phyloP scores from a whole-genome alignment of 1,139 yeast species.

The Blastobotrys niveus region DNA sequence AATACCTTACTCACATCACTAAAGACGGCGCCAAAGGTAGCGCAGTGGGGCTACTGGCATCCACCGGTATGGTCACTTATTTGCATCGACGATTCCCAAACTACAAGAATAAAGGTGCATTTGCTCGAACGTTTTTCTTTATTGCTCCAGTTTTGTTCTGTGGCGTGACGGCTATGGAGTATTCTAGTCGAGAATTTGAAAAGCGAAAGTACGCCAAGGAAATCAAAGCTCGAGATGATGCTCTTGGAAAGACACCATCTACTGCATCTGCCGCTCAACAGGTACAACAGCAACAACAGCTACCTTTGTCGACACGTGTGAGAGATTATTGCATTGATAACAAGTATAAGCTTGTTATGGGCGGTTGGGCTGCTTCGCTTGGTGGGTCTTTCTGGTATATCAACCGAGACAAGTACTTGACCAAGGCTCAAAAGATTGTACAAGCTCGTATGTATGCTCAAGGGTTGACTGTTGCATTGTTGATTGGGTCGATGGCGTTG shows the following conservation, averaged over 20 bases:
- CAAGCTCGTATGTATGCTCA: constrained; percentile 96
- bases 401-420: constrained; percentile 70
- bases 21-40: constrained; percentile 62
- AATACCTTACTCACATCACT: constrained; percentile 52
- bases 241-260: too few relatives aligned
- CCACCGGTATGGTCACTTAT: constrained; percentile 38
- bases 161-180: constrained; percentile 34
- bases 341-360: constrained; percentile 71
- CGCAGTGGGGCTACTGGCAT: constrained; percentile 48
- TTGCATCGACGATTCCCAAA: constrained; percentile 14
- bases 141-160: constrained; percentile 29
- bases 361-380: constrained; percentile 82
- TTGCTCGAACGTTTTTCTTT: constrained; percentile 28
- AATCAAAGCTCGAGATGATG: not conserved
- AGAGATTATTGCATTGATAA: constrained; percentile 35
- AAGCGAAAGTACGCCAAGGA: constrained; percentile 3
- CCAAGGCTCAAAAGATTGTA: constrained; percentile 77
- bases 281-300: constrained; percentile 15
- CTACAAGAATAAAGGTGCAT: constrained; percentile 17
- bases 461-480: constrained; percentile 47
- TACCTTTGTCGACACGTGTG: constrained; percentile 11
- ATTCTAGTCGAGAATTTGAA: constrained; percentile 34
- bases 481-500: constrained; percentile 33
- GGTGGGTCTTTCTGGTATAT: constrained; percentile 77
- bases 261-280: too few relatives aligned